phyloP scores from a whole-genome alignment of 179 eudicot genomes.

The Beta corolliflora region DNA sequence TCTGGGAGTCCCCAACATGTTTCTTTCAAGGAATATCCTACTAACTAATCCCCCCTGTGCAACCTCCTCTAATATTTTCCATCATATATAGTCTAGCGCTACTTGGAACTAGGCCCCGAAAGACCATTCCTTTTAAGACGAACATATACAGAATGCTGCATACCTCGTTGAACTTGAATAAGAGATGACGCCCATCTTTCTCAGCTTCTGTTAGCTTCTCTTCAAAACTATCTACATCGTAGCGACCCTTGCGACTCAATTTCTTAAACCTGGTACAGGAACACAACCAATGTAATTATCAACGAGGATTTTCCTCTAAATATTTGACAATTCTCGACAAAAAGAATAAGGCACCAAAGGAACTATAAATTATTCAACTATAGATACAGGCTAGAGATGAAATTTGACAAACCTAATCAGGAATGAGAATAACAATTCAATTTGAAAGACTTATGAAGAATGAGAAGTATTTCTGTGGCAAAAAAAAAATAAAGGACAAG shows the following conservation, averaged over 20 bases:
- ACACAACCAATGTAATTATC: constrained; percentile 10
- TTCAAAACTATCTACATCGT: constrained; percentile 34
- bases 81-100: not conserved
- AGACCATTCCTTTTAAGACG: not conserved
- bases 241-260: constrained; percentile 41
- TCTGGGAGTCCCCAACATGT: not conserved
- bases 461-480: not conserved
- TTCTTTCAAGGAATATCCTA: not conserved
- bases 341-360: constrained; percentile 11
- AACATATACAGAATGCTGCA: constrained; percentile 12
- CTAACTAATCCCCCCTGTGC: not conserved
- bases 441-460: not conserved
- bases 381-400: not conserved
- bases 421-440: not conserved
- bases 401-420: not conserved
- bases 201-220: constrained; percentile 46
- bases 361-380: constrained; percentile 1
- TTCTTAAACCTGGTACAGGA: constrained; percentile 64
- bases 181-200: constrained; percentile 75
- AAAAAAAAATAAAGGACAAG: not conserved
- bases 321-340: not conserved
- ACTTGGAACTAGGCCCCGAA: not conserved
- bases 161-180: constrained; percentile 97
- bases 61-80: not conserved
- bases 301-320: not conserved